Evolutionary conservation across 345 rosid genomes (phyloP).

Genomic region (Pelargonium nanum): DNA sequence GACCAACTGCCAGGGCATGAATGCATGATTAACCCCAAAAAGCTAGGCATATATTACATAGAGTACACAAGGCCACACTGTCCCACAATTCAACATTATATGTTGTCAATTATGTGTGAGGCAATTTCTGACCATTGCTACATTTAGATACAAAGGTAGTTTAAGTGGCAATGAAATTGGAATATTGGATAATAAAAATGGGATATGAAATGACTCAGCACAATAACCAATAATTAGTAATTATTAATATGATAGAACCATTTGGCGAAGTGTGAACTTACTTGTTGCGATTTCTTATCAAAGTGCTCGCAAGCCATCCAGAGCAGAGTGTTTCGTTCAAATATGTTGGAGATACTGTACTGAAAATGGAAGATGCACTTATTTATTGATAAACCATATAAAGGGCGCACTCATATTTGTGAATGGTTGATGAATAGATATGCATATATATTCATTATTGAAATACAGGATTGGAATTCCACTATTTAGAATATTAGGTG

Average conservation of each 20-base stretch:
- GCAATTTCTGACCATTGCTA: not conserved
- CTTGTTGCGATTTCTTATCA: constrained; percentile 39
- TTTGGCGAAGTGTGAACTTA: constrained; percentile 13
- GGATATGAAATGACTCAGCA: not conserved
- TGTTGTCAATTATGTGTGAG: not conserved
- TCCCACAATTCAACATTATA: too few species aligned
- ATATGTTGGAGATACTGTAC: constrained; percentile 54
- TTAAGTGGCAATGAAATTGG: not conserved
- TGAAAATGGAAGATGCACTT: constrained; percentile 21
- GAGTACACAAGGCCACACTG: not conserved
- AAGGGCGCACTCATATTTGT: not conserved
- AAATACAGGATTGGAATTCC: not conserved
- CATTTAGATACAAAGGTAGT: not conserved
- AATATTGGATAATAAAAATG: not conserved
- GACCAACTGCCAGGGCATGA: not conserved
- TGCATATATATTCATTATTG: not conserved
- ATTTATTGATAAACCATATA: not conserved
- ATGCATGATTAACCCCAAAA: not conserved
- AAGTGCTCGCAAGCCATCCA: constrained; percentile 46
- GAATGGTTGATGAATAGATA: too few species aligned
- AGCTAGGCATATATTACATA: not conserved
- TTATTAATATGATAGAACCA: not conserved
- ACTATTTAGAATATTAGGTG: too few species aligned
- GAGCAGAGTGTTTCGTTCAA: constrained; percentile 49
- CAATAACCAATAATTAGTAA: not conserved